These are phyloP conservation scores for Scedosporium boydii DNA, from an alignment of 2,329 filamentous ascomycete genomes.

Conservation along the genomic window DNA sequence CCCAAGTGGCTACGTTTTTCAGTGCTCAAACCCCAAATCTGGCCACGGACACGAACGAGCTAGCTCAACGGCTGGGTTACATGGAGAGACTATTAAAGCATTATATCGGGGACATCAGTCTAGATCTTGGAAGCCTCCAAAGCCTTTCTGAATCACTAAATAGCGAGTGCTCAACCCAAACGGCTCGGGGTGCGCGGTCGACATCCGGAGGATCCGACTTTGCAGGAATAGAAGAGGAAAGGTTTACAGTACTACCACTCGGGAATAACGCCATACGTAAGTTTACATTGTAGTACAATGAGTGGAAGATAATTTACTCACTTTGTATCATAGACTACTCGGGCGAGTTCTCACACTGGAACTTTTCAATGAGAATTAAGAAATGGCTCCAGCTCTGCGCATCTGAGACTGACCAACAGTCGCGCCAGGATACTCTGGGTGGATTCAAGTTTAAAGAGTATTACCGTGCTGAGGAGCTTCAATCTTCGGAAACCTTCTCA, in stretches of 20 bases:
- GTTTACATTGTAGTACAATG: conserved; percentile 8
- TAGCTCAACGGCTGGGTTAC: conserved; percentile 14
- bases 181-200: background rate
- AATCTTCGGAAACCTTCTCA: conserved; percentile 28
- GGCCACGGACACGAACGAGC: conserved; percentile 9
- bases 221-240: conserved; percentile 24
- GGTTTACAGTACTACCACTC: conserved; percentile 29
- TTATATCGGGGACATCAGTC: conserved; percentile 32
- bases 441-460: conserved; percentile 27
- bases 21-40: conserved; percentile 1
- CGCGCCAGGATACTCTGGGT: conserved; percentile 13
- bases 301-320: background rate
- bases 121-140: conserved; percentile 30
- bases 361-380: conserved; percentile 41
- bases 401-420: background rate
- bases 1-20: background rate
- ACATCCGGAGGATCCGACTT: conserved; percentile 12
- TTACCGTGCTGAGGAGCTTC: conserved; percentile 35
- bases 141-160: conserved; percentile 32
- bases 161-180: conserved; percentile 13
- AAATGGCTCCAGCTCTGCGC: conserved; percentile 33
- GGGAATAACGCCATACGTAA: conserved; percentile 31
- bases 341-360: conserved; percentile 43
- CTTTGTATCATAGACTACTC: conserved; percentile 30
- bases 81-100: conserved; percentile 40